Evolutionary conservation across 495 filamentous ascomycete genomes (phyloP).

Genomic region (Parachaetomium inaequale): DNA sequence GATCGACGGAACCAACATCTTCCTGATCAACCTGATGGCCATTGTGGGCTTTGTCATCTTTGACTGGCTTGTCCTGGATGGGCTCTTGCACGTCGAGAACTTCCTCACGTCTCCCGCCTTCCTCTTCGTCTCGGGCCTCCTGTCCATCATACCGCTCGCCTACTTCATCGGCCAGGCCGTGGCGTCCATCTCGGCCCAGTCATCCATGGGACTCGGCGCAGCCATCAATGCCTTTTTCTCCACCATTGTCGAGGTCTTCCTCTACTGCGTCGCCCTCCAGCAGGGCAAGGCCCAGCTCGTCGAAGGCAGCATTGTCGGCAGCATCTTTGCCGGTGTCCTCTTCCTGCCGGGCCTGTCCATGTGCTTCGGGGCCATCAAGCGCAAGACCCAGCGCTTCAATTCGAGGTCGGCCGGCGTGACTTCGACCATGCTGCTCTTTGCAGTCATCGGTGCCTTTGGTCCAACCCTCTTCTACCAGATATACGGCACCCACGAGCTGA

Average conservation of each 20-base stretch:
- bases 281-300: slow-evolving; percentile 92
- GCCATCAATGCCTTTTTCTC: slow-evolving; percentile 99
- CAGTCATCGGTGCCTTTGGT: slow-evolving; percentile 93
- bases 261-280: slow-evolving; percentile 91
- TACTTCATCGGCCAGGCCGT: slow-evolving; percentile 99
- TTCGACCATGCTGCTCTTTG: slow-evolving; percentile 96
- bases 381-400: slow-evolving; percentile 98
- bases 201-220: slow-evolving; percentile 98
- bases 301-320: slow-evolving; percentile 94
- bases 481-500: slow-evolving; percentile 94
- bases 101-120: slow-evolving; percentile 75
- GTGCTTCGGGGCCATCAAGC: slow-evolving; percentile 97
- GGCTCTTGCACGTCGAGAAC: slow-evolving; percentile 61
- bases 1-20: slow-evolving; percentile 96
- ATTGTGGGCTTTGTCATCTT: slow-evolving; percentile 89
- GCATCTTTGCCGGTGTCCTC: slow-evolving; percentile 94
- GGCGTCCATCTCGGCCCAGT: slow-evolving; percentile 98
- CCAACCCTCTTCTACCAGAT: slow-evolving; percentile 99
- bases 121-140: slow-evolving; percentile 77
- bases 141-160: slow-evolving; percentile 94
- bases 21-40: slow-evolving; percentile 92
- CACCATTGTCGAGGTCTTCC: slow-evolving; percentile 96
- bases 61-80: slow-evolving; percentile 76
- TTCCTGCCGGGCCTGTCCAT: slow-evolving; percentile 97
- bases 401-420: slow-evolving; percentile 95